Conservation (phyloP, 805 yeast species). For the Barnettozyma pratensis region DNA sequence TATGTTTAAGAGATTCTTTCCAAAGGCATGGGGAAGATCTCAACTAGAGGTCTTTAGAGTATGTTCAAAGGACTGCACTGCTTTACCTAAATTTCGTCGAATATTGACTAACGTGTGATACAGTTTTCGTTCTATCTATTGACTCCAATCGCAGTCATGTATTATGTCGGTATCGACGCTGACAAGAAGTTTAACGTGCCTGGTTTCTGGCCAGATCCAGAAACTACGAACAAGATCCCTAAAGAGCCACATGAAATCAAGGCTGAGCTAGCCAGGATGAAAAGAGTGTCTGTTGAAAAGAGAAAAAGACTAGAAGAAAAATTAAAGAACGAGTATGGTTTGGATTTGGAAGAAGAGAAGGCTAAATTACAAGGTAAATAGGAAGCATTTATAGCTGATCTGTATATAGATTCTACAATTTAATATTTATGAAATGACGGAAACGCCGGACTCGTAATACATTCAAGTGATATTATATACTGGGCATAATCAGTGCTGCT, state of each 20-base stretch:
- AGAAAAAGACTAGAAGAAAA: conserved; percentile 67
- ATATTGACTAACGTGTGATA: neutral
- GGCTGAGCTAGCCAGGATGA: conserved; percentile 86
- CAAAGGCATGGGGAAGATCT: conserved; percentile 8
- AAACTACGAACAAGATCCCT: conserved; percentile 84
- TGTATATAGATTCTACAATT: neutral
- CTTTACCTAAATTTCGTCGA: neutral
- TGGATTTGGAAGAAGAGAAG: conserved; percentile 45
- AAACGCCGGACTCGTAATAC: neutral
- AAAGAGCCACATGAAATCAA: conserved; percentile 89
- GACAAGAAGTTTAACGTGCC: conserved; percentile 85
- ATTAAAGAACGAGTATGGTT: conserved; percentile 62
- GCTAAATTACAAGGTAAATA: conserved; percentile 26
- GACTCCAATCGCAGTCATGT: conserved; percentile 89
- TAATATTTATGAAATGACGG: neutral
- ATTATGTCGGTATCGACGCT: conserved; percentile 86
- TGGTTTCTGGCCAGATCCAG: conserved; percentile 97
- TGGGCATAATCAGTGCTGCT: no score
- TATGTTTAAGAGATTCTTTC: neutral
- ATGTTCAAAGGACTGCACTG: neutral
- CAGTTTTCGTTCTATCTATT: conserved; percentile 79
- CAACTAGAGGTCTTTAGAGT: conserved; percentile 14
- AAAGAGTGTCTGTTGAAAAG: conserved; percentile 68
- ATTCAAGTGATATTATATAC: no score
- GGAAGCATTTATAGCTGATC: neutral